These are phyloP conservation scores for Tetratostichococcus sp. DNA, from an alignment of 139 green algal genomes.

Conservation along the genomic window DNA sequence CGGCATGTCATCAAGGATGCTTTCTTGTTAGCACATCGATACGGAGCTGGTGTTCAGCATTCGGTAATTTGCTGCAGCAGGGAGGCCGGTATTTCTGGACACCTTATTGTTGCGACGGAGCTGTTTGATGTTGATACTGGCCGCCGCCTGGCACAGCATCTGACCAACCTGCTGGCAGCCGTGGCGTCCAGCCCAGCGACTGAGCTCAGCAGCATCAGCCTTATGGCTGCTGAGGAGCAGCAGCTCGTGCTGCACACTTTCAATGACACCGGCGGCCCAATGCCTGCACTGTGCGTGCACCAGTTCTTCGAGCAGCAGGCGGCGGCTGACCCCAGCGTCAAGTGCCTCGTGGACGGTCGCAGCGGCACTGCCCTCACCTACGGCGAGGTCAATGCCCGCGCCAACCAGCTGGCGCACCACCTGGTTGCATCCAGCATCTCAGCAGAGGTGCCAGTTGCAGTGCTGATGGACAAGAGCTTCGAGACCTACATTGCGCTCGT, in stretches of 20 bases:
- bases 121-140: background rate
- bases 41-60: background rate
- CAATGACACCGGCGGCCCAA: background rate
- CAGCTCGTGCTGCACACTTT: background rate
- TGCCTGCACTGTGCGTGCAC: conserved; percentile 3
- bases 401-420: conserved; percentile 31
- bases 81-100: background rate
- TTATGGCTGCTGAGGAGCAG: background rate
- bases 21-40: background rate
- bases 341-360: conserved; percentile 12
- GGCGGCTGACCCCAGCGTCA: conserved; percentile 5
- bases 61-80: background rate
- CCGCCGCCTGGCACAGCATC: background rate
- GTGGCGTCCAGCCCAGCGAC: background rate
- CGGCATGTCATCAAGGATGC: background rate
- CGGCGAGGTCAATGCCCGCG: conserved; percentile 13
- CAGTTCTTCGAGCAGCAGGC: conserved; percentile 22
- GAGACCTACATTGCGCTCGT: conserved; percentile 40
- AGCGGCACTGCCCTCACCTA: conserved; percentile 10
- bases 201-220: background rate
- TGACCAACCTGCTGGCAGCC: background rate
- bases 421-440: conserved; percentile 3
- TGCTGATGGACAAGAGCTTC: conserved; percentile 37
- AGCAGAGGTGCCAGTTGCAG: conserved; percentile 18
- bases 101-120: background rate